Conservation (phyloP, 106 monocot genomes). For the Allium fistulosum region DNA sequence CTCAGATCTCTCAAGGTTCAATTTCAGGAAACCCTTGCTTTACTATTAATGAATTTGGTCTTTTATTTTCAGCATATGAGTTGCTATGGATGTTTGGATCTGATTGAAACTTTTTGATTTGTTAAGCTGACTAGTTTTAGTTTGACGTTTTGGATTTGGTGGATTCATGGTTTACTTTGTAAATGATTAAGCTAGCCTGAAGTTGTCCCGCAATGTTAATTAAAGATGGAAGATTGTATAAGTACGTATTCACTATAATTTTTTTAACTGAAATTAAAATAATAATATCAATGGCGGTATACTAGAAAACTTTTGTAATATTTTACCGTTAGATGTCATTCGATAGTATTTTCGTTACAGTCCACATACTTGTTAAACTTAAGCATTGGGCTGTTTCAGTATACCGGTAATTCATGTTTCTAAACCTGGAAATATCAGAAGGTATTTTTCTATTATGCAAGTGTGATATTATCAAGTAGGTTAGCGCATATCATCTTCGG, state of each 20-base stretch:
- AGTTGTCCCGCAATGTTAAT: no score
- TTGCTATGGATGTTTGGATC: neutral
- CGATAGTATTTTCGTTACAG: neutral
- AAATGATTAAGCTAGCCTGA: neutral
- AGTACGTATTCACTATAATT: neutral
- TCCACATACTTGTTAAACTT: no score
- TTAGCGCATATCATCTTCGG: no score
- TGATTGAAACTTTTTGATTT: neutral
- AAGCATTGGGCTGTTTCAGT: no score
- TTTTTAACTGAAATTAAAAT: neutral
- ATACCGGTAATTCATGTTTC: no score
- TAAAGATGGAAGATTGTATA: neutral
- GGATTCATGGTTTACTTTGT: neutral
- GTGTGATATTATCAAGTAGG: no score
- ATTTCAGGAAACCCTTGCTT: neutral
- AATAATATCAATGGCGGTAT: neutral
- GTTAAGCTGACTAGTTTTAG: neutral
- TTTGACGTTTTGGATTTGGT: neutral
- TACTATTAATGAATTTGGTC: neutral
- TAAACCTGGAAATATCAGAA: no score
- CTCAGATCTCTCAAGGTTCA: slow-evolving; percentile 31
- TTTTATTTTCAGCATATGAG: neutral
- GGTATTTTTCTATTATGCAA: no score
- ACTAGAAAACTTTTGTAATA: neutral
- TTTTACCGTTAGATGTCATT: neutral